Evolutionary conservation across 2,329 filamentous ascomycete species (phyloP).

Genomic region (Zymoseptoria tritici): DNA sequence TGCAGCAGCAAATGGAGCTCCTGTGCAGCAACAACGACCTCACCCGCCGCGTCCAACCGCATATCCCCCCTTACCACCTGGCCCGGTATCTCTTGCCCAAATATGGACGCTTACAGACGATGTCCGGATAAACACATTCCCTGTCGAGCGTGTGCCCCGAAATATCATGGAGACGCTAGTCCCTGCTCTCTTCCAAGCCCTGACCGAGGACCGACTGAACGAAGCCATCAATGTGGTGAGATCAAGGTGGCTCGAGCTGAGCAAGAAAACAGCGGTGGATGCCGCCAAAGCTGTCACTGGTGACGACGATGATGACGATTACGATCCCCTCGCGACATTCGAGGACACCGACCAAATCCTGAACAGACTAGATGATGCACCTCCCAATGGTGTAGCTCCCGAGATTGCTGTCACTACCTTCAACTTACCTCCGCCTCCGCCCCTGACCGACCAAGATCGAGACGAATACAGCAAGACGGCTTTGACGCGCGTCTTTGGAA

Average conservation of each 20-base stretch:
- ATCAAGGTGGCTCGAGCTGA: constrained; percentile 34
- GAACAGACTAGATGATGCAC: constrained; percentile 66
- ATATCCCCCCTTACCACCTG: constrained; percentile 65
- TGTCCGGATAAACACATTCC: constrained; percentile 66
- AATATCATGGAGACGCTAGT: constrained; percentile 73
- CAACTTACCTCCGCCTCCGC: constrained; percentile 67
- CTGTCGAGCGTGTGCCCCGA: constrained; percentile 70
- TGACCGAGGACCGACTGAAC: constrained; percentile 62
- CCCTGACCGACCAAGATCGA: constrained; percentile 63
- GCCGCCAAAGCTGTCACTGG: constrained; percentile 27
- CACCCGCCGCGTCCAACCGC: constrained; percentile 34
- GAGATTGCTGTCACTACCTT: constrained; percentile 64
- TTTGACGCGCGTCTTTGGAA: constrained; percentile 68
- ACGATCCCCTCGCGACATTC: constrained; percentile 74
- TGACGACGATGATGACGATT: constrained; percentile 75
- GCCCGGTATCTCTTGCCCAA: constrained; percentile 70
- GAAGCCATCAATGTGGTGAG: constrained; percentile 60
- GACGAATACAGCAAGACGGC: constrained; percentile 68
- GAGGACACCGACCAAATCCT: constrained; percentile 72
- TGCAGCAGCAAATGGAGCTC: constrained; percentile 33
- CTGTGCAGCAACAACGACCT: constrained; percentile 13
- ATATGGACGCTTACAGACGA: constrained; percentile 81
- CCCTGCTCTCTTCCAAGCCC: constrained; percentile 65
- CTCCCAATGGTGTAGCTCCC: constrained; percentile 35
- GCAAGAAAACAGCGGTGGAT: constrained; percentile 23